These are phyloP conservation scores for Eucalyptus victrix DNA, from an alignment of 345 rosid species.

Conservation along the genomic window DNA sequence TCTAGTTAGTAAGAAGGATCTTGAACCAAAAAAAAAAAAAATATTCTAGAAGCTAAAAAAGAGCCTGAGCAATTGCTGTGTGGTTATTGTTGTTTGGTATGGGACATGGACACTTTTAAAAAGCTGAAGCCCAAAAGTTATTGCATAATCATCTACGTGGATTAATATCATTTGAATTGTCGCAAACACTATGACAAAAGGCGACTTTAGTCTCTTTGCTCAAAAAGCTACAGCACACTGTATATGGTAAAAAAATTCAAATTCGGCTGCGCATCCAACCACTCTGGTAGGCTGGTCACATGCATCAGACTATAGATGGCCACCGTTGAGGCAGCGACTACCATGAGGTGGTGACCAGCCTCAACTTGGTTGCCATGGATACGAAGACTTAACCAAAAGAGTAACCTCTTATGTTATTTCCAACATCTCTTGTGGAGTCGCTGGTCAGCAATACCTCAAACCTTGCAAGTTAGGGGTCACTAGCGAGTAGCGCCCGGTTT, in stretches of 20 bases:
- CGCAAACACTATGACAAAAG: neutral
- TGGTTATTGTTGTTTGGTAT: neutral
- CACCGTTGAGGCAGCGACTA: neutral
- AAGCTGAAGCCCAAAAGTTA: neutral
- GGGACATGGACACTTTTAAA: neutral
- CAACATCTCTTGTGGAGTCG: neutral
- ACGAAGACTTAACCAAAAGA: neutral
- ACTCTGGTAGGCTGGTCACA: neutral
- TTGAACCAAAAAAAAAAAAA: neutral
- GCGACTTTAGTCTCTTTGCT: neutral
- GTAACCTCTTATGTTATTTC: neutral
- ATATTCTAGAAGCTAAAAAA: neutral
- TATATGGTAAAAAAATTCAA: neutral
- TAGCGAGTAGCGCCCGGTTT: neutral
- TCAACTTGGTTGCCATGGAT: neutral
- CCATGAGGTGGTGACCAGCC: neutral
- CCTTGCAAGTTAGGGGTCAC: neutral
- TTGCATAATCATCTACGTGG: neutral
- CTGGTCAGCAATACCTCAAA: neutral
- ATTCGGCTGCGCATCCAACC: neutral
- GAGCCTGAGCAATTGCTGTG: neutral
- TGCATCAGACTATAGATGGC: neutral
- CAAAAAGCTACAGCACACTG: neutral
- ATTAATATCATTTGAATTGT: neutral
- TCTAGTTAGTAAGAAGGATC: neutral